phyloP scores from a whole-genome alignment of 495 filamentous ascomycete genomes.

The Entonaema liquescens region DNA sequence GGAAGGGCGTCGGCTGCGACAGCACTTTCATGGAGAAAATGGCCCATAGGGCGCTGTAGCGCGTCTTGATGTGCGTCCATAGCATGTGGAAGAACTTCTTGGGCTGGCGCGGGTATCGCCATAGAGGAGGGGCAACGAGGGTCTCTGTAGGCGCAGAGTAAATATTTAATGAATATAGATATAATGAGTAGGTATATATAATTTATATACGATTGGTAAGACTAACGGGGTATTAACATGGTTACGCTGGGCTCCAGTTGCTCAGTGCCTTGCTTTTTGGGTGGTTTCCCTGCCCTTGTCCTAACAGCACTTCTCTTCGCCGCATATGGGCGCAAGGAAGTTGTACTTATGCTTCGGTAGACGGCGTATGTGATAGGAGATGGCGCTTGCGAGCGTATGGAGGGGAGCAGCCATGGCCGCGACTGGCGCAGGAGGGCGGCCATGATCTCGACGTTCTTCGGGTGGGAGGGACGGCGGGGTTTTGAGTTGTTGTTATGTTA shows the following conservation, averaged over 20 bases:
- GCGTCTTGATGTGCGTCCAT: conserved; percentile 29
- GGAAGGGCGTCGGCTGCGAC: conserved; percentile 43
- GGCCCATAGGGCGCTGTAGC: conserved; percentile 1
- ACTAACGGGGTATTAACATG: conserved; percentile 34
- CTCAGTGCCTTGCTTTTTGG: too few relatives aligned
- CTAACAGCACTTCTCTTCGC: background rate
- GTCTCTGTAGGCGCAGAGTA: conserved; percentile 16
- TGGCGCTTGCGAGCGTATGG: background rate
- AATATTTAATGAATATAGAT: background rate
- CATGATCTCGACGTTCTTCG: conserved; percentile 12
- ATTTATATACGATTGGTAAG: background rate
- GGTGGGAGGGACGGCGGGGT: background rate
- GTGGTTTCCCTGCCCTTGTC: background rate
- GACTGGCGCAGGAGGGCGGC: conserved; percentile 28
- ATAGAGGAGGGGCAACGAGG: conserved; percentile 41
- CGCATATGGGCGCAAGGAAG: conserved; percentile 9
- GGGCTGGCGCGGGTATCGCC: conserved; percentile 38
- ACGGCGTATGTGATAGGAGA: conserved; percentile 7
- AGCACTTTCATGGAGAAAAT: conserved; percentile 27
- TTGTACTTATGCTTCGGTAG: conserved; percentile 16
- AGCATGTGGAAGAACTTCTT: conserved; percentile 34
- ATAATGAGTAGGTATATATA: background rate
- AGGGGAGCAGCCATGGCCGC: conserved; percentile 26
- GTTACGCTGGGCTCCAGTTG: conserved; percentile 15
- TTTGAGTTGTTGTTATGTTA: background rate